Evolutionary conservation across 2,329 filamentous ascomycete genomes (phyloP).

Genomic region (Conoideocrella luteorostrata): DNA sequence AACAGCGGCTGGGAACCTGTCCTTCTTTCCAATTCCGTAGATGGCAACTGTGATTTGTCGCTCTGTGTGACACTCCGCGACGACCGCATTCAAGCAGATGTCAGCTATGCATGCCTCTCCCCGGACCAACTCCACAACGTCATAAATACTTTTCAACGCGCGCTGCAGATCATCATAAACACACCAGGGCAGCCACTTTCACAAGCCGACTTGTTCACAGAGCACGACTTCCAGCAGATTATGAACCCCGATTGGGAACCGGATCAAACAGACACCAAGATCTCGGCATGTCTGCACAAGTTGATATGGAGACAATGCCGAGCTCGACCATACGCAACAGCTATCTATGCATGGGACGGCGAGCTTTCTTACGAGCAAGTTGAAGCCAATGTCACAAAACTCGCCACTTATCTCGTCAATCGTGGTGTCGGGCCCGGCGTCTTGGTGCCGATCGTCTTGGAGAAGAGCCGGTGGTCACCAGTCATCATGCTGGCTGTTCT

Average conservation of each 20-base stretch:
- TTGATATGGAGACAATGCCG: slow-evolving; percentile 35
- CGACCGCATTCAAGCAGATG: slow-evolving; percentile 35
- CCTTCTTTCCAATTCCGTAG: slow-evolving; percentile 9
- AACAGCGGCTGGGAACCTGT: slow-evolving; percentile 10
- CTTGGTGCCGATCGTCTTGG: slow-evolving; percentile 60
- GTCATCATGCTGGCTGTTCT: slow-evolving; percentile 63
- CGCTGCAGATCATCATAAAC: slow-evolving; percentile 40
- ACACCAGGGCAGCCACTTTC: slow-evolving; percentile 34
- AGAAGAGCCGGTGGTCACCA: slow-evolving; percentile 64
- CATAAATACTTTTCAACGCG: slow-evolving; percentile 45
- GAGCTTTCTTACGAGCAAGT: slow-evolving; percentile 36
- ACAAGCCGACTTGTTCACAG: slow-evolving; percentile 47
- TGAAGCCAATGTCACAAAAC: slow-evolving; percentile 28
- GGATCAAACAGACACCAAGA: slow-evolving; percentile 30
- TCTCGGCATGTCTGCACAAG: slow-evolving; percentile 37
- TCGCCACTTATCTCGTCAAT: slow-evolving; percentile 40
- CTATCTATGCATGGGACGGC: slow-evolving; percentile 40
- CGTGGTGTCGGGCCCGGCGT: slow-evolving; percentile 45
- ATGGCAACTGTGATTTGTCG: slow-evolving; percentile 38
- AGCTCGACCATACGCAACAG: slow-evolving; percentile 31
- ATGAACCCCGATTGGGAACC: slow-evolving; percentile 43
- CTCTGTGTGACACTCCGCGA: slow-evolving; percentile 37
- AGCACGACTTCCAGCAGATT: slow-evolving; percentile 48
- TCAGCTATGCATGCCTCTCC: slow-evolving; percentile 38
- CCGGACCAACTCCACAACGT: slow-evolving; percentile 40